Evolutionary conservation across 108 stramenopile species (phyloP), one percentile per base, ranked within the genome.

Genomic region (Fragilaria radians): DNA sequence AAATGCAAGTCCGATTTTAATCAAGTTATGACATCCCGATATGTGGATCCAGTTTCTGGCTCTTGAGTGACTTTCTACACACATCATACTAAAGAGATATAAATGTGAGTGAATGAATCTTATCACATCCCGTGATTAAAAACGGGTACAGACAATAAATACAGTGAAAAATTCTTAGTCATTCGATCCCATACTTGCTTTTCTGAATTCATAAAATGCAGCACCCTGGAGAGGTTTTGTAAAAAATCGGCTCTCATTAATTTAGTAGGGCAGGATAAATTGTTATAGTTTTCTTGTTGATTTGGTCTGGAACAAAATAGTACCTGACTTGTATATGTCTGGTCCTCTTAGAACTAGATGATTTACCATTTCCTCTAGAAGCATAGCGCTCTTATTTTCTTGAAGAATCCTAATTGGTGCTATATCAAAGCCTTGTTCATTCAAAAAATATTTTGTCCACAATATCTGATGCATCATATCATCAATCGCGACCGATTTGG

Each of bases 371-470:
- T 61, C 71, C 50, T 82, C 70, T 2, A 82, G 46, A 7, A 71
- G 65, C 46, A 82, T 78, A 22, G 77, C 48, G 28, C 81, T 82
- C 30, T n/a, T n/a, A n/a, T n/a, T n/a, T n/a, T n/a, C n/a, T n/a
- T n/a, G n/a, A n/a, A n/a, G n/a, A n/a, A n/a, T 59, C 45, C 45
- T 82, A 78, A 51, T 78, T 77, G 25, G 70, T 74, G 36, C n/a
- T 57, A 65, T 1, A 82, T 14, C 0, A 82, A 1, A 68, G 56
- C 69, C 19, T 67, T 49, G 2, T 51, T 29, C 22, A 73, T n/a
- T n/a, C n/a, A n/a, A n/a, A n/a, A n/a, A n/a, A n/a, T n/a, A n/a
- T n/a, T n/a, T n/a, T n/a, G n/a, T 76, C 82, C 82, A 83, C 25
- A 69, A 52, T 5, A 68, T 52, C 52, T 52, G 46, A 11, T 77